A percentile compares a stretch with the other conserved stretches of the same genome.
Evolutionary conservation across 129 eudicot genomes (phyloP).

Genomic region (Lonicera japonica): DNA sequence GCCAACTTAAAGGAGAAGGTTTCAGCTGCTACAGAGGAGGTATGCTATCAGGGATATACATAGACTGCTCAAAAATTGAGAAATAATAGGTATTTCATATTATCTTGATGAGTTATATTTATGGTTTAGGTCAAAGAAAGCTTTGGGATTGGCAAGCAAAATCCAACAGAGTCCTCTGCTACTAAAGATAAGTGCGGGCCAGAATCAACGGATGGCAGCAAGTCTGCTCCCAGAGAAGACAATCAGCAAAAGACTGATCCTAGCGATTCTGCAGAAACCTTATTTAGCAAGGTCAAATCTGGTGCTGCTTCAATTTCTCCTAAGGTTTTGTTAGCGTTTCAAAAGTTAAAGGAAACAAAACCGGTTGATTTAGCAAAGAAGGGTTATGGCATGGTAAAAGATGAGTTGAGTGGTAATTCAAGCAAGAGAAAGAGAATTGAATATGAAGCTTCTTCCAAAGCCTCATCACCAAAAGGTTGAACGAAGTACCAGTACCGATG

Average conservation of each 20-base stretch:
- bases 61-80: neutral
- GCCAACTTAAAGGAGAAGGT: constrained; percentile 71
- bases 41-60: no score
- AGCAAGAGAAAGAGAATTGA: constrained; percentile 59
- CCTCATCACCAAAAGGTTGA: constrained; percentile 53
- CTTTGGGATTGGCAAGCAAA: constrained; percentile 71
- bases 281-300: constrained; percentile 64
- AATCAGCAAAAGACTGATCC: constrained; percentile 50
- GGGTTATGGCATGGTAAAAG: constrained; percentile 79
- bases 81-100: constrained; percentile 4
- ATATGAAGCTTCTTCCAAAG: constrained; percentile 38
- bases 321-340: constrained; percentile 46
- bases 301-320: constrained; percentile 53
- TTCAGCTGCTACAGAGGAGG: constrained; percentile 87
- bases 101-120: neutral
- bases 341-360: constrained; percentile 77
- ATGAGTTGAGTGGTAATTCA: constrained; percentile 70
- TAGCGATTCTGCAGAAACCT: constrained; percentile 41
- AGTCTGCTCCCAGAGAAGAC: constrained; percentile 41
- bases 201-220: constrained; percentile 25
- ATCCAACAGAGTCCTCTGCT: constrained; percentile 33
- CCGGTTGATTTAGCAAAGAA: constrained; percentile 68
- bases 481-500: constrained; percentile 72
- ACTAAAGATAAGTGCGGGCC: constrained; percentile 32
- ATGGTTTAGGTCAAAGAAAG: constrained; percentile 58